These are phyloP conservation scores for Syncephalastrum monosporum DNA, from an alignment of 371 early-diverging fungal species.

Conservation along the genomic window DNA sequence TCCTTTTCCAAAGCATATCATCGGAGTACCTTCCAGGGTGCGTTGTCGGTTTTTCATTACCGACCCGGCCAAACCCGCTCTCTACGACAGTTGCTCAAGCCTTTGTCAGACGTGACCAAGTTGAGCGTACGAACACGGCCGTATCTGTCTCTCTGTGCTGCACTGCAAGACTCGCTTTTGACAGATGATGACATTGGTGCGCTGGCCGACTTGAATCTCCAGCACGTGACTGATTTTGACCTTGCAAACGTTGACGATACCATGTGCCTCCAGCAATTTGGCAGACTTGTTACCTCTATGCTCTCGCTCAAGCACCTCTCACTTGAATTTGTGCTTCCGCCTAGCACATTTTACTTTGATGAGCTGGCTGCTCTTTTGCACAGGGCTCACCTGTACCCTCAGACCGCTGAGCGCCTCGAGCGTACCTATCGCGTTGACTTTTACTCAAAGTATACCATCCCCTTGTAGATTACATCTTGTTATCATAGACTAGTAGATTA, in stretches of 20 bases:
- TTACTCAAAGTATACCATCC: too few relatives aligned
- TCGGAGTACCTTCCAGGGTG: conserved; percentile 11
- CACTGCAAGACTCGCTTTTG: conserved; percentile 27
- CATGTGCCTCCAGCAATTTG: conserved; percentile 8
- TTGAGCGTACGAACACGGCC: conserved; percentile 18
- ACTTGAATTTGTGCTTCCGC: conserved; percentile 27
- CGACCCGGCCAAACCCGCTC: conserved; percentile 13
- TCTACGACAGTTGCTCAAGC: conserved; percentile 14
- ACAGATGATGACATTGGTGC: conserved; percentile 18
- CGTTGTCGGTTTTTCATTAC: conserved; percentile 20
- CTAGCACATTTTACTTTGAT: conserved; percentile 6
- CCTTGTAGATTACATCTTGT: too few relatives aligned
- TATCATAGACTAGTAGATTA: too few relatives aligned
- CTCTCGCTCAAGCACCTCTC: conserved; percentile 11
- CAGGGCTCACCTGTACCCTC: conserved; percentile 5
- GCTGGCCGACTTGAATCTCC: conserved; percentile 10
- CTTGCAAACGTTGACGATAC: conserved; percentile 21
- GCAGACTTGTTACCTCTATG: conserved; percentile 10
- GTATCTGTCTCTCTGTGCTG: conserved; percentile 24
- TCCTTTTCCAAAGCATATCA: too few relatives aligned
- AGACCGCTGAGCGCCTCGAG: background rate
- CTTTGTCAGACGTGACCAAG: conserved; percentile 17
- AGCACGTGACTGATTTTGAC: conserved; percentile 8
- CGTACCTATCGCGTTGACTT: conserved; percentile 4
- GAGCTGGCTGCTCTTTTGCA: conserved; percentile 4